Evolutionary conservation across 345 rosid genomes (phyloP), one percentile per base, ranked within the genome.

Genomic region (Aquilaria sinensis): DNA sequence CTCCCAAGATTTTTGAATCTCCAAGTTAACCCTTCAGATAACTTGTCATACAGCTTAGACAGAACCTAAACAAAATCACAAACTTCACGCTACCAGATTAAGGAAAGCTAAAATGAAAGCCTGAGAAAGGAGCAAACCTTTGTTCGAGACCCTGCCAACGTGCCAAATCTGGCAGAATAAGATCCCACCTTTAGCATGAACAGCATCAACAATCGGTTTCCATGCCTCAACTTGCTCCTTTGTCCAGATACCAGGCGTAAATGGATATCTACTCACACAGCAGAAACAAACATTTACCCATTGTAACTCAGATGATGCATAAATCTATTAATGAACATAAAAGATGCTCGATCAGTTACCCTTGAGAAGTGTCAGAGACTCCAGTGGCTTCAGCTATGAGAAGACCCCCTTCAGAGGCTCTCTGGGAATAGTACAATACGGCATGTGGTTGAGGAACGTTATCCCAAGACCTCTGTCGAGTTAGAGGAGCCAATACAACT

Each of bases 171-270:
- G 96, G 62, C 89, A 90, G 61, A 90, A 87, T 77, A 90, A 65
- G 66, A 79, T 60, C 0, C 85, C 91, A 3, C 94, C 94, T 68
- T 87, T 81, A 13, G 87, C 86, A 75, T 85, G 94, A 76, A 89
- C 94, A 57, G 94, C 92, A 51, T 87, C 86, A 4, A 89, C 94
- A 47, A 89, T 87, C 30, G 96, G 88, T 65, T 81, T 89, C 96
- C 96, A 89, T 6, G 91, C 94, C 56, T 89, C 94, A 11, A 89
- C 85, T 63, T 90, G 97, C 68, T 80, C 95, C 68, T 83, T 82
- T 3, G 86, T 85, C 92, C 95, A 87, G 34, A 90, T 78, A 56
- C 97, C 95, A 53, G 90, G 89, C 7, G 76, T 75, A 61, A 78
- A 67, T 11, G 55, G 31, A 66, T 77, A 75, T 47, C 89, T 85